These are phyloP conservation scores for Fusarium sp. DNA, from an alignment of 2,329 filamentous ascomycete species.

Conservation along the genomic window DNA sequence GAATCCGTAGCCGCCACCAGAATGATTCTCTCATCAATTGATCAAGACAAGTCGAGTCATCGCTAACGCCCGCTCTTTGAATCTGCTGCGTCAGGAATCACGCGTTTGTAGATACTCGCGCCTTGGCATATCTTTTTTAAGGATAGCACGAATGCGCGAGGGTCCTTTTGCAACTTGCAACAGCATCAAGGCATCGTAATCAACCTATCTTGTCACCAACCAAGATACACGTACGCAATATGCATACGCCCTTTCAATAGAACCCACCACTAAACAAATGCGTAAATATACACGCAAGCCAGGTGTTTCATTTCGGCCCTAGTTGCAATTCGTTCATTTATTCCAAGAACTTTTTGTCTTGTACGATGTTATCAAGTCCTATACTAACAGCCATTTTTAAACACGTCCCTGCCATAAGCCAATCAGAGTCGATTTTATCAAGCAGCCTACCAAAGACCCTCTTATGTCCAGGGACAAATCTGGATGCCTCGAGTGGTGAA, in stretches of 20 bases:
- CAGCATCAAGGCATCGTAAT: constrained; percentile 19
- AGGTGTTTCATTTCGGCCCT: constrained; percentile 31
- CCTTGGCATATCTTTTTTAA: constrained; percentile 21
- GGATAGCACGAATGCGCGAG: not conserved
- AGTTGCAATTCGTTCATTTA: constrained; percentile 1
- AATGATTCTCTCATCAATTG: not conserved
- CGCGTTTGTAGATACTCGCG: not conserved
- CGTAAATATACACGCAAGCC: constrained; percentile 39
- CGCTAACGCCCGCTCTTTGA: constrained; percentile 22
- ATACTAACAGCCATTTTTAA: not conserved
- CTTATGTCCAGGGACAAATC: constrained; percentile 20
- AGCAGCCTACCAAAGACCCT: constrained; percentile 40
- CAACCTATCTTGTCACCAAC: not conserved
- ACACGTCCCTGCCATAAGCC: constrained; percentile 22
- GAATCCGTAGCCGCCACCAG: constrained; percentile 8
- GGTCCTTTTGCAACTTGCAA: not conserved
- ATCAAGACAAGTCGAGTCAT: constrained; percentile 23
- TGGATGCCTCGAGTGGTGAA: constrained; percentile 27
- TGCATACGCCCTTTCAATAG: constrained; percentile 13
- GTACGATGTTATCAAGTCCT: constrained; percentile 3
- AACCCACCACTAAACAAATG: constrained; percentile 3
- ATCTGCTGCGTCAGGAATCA: constrained; percentile 18
- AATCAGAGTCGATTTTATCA: constrained; percentile 40
- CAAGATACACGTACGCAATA: constrained; percentile 13
- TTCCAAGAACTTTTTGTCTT: constrained; percentile 7